Percentiles rank a stretch among this genome's conserved stretches.
phyloP scores from a whole-genome alignment of 306 rosid genomes.

The Lathyrus sativus region DNA sequence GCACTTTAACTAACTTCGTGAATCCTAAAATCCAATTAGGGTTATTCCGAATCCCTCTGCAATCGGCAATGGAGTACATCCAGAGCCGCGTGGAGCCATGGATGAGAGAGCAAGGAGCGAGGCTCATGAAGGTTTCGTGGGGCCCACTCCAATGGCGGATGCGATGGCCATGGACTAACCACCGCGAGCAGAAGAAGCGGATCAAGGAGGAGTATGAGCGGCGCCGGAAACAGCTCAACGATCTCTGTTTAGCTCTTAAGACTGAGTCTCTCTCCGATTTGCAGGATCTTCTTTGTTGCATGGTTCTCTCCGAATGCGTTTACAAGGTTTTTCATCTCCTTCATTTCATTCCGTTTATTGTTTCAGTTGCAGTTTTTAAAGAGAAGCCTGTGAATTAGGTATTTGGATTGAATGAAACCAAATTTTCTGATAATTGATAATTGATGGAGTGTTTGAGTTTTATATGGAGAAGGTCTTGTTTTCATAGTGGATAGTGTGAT shows the following conservation, averaged over 20 bases:
- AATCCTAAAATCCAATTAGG: background rate
- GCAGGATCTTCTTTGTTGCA: conserved; percentile 90
- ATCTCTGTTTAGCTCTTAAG: conserved; percentile 70
- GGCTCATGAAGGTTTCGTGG: conserved; percentile 79
- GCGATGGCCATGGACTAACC: conserved; percentile 79
- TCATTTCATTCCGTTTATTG: background rate
- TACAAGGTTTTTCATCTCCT: conserved; percentile 70
- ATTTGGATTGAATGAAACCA: background rate
- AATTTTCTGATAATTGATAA: background rate
- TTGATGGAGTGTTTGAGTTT: background rate
- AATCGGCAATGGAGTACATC: conserved; percentile 65
- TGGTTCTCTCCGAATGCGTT: conserved; percentile 94
- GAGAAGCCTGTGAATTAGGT: background rate
- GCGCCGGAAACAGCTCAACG: conserved; percentile 63
- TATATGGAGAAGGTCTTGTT: background rate
- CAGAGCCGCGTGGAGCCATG: conserved; percentile 91
- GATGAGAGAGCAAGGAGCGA: conserved; percentile 75
- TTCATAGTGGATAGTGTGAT: background rate
- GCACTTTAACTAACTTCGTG: background rate
- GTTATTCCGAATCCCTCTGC: background rate
- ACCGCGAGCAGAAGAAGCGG: conserved; percentile 66
- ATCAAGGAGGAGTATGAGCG: conserved; percentile 79
- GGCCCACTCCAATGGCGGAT: conserved; percentile 85
- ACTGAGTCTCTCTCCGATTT: conserved; percentile 77
- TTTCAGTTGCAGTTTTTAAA: conserved; percentile 1